Evolutionary conservation across 2,329 filamentous ascomycete species (phyloP), one percentile per base, ranked within the genome.

Genomic region (Fusarium circinatum): DNA sequence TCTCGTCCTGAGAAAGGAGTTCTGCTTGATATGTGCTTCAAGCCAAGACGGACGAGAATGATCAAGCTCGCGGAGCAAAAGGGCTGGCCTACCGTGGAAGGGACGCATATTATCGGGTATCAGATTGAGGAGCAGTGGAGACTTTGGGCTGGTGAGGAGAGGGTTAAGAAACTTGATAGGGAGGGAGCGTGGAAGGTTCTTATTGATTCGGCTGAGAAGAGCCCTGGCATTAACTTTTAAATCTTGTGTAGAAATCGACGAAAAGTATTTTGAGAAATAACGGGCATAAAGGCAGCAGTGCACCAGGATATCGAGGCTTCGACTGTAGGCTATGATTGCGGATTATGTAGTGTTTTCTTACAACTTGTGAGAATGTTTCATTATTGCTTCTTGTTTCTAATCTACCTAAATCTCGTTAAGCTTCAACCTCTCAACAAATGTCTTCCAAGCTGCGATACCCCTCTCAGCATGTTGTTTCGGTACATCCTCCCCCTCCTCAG

Each of bases 11-110:
- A 48, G 4, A 68, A 68, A 18, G 65, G 65, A 3, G 47, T 68
- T 4, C 5, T 68, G 0, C 65, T 68, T 14, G 65, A 68, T 11
- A 68, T 68, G 65, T 68, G 65, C 36, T 68, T 68, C 41, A 68
- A 68, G 30, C 65, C 65, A 0, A 42, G 65, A 36, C 26, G 65
- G 4, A 68, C 65, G 0, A 62, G 65, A 6, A 68, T 68, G 63
- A 68, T 68, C 9, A 68, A 62, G 13, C 8, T 68, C 1, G 63
- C 65, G 0, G 65, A 68, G 11, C 14, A 68, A 13, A 68, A 62
- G 5, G 47, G 47, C 5, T 68, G 63, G 65, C 39, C 47, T 7
- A 52, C 47, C 1, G 65, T 68, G 0, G 65, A 68, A 3, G 65
- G 65, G 12, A 68, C 63, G 4, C 63, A 68, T 15, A 20, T 68